A percentile compares a stretch with the other conserved stretches of the same genome.
These are phyloP conservation scores for Neostapfia colusana DNA, from an alignment of 176 grass and related monocot genomes.

Conservation along the genomic window DNA sequence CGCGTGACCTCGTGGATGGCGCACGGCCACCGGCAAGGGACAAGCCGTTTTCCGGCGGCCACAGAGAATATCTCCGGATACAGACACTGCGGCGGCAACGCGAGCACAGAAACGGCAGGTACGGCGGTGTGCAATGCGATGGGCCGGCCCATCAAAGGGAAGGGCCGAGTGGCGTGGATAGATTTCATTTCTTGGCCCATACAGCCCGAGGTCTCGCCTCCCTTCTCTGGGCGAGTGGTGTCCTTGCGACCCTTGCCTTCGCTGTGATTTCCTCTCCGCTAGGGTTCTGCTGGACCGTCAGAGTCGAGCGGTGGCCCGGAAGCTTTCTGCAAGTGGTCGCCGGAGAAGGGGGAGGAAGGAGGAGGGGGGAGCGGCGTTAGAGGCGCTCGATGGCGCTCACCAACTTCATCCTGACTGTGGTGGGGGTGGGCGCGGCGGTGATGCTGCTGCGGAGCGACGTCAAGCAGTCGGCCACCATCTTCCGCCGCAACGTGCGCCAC, in stretches of 20 bases:
- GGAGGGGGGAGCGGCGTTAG: neutral
- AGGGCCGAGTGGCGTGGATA: neutral
- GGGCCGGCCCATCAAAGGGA: neutral
- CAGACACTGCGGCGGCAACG: neutral
- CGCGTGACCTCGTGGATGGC: neutral
- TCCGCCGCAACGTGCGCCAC: constrained; percentile 86
- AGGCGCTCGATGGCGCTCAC: constrained; percentile 63
- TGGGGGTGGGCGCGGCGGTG: constrained; percentile 76
- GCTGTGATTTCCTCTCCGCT: neutral
- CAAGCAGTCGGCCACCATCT: constrained; percentile 74
- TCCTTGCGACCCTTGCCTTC: no score
- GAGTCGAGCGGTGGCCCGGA: neutral
- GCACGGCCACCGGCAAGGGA: neutral
- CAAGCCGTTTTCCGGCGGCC: neutral
- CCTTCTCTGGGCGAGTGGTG: neutral
- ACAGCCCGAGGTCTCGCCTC: neutral
- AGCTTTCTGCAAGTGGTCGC: neutral
- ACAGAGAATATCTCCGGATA: neutral
- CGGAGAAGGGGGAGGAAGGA: neutral
- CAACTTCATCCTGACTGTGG: constrained; percentile 90
- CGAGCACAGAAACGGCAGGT: neutral
- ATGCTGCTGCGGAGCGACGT: constrained; percentile 82
- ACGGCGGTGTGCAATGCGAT: neutral
- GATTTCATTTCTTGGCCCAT: neutral
- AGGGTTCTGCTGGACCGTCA: constrained; percentile 26